Evolutionary conservation across 2,329 filamentous ascomycete genomes (phyloP).

Genomic region (Lasiodiplodia sp.): DNA sequence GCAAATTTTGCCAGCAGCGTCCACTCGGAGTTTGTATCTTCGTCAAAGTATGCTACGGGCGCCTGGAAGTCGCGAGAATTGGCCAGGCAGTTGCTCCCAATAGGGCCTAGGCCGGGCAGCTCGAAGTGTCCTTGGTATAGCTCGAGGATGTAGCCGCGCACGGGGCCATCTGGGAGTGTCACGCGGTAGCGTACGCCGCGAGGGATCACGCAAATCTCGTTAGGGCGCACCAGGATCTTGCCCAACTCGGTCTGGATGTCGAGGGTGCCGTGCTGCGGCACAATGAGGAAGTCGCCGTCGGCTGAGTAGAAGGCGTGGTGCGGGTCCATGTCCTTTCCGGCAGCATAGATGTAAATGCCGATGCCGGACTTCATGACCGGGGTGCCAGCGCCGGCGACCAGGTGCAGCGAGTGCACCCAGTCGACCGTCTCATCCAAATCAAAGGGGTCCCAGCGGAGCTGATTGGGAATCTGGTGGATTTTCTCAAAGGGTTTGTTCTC

Average conservation of each 20-base stretch:
- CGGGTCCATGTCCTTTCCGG: constrained; percentile 77
- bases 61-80: constrained; percentile 71
- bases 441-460: constrained; percentile 81
- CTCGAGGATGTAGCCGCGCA: constrained; percentile 72
- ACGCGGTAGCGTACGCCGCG: constrained; percentile 71
- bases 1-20: constrained; percentile 68
- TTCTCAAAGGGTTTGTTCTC: constrained; percentile 60
- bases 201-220: constrained; percentile 72
- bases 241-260: constrained; percentile 75
- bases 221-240: constrained; percentile 68
- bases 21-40: constrained; percentile 63
- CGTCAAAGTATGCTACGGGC: constrained; percentile 65
- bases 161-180: constrained; percentile 65
- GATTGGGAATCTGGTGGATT: constrained; percentile 79
- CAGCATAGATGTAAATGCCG: constrained; percentile 82
- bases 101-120: constrained; percentile 71
- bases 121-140: constrained; percentile 70
- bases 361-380: constrained; percentile 79
- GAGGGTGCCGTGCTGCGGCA: constrained; percentile 69
- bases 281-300: constrained; percentile 72
- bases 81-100: constrained; percentile 71
- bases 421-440: constrained; percentile 73
- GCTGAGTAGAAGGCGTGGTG: constrained; percentile 83
- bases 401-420: constrained; percentile 72
- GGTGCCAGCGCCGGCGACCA: constrained; percentile 81